phyloP scores from a whole-genome alignment of 495 filamentous ascomycete genomes.

The Penicillium psychrofluorescens region DNA sequence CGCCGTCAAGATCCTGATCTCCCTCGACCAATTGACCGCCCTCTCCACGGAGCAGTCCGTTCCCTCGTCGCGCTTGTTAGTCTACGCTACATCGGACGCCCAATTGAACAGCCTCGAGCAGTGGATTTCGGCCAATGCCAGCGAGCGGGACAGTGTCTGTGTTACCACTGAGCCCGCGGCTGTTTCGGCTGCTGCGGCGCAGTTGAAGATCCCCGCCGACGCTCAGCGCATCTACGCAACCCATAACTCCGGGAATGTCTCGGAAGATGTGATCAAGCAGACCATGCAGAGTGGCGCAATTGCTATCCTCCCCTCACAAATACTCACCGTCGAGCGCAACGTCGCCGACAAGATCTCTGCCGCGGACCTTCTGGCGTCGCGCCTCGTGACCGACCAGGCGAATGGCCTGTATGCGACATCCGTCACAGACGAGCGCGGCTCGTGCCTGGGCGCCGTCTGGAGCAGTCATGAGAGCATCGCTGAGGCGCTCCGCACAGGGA shows the following conservation, averaged over 20 bases:
- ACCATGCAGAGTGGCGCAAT: slow-evolving; percentile 57
- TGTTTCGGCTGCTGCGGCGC: slow-evolving; percentile 41
- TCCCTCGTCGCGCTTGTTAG: slow-evolving; percentile 50
- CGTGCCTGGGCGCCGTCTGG: slow-evolving; percentile 84
- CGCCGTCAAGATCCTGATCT: slow-evolving; percentile 79
- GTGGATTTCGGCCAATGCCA: slow-evolving; percentile 32
- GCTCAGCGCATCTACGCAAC: slow-evolving; percentile 31
- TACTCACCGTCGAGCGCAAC: slow-evolving; percentile 58
- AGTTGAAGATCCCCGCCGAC: slow-evolving; percentile 29
- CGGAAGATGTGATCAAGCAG: slow-evolving; percentile 39
- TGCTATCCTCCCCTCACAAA: slow-evolving; percentile 66
- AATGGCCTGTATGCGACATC: slow-evolving; percentile 83
- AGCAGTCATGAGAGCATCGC: slow-evolving; percentile 84
- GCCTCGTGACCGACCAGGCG: slow-evolving; percentile 69
- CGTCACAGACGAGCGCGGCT: slow-evolving; percentile 81
- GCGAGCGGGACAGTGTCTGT: slow-evolving; percentile 45
- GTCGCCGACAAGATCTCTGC: slow-evolving; percentile 54
- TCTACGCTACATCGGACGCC: slow-evolving; percentile 32
- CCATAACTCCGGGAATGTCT: slow-evolving; percentile 23
- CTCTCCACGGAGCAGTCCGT: slow-evolving; percentile 47
- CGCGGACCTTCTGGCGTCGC: slow-evolving; percentile 58
- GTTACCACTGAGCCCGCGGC: slow-evolving; percentile 43
- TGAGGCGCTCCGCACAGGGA: slow-evolving; percentile 78
- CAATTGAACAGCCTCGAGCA: slow-evolving; percentile 28
- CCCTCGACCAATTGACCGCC: slow-evolving; percentile 52